phyloP scores from a whole-genome alignment of 306 rosid genomes.

The Quercus berberidifolia region DNA sequence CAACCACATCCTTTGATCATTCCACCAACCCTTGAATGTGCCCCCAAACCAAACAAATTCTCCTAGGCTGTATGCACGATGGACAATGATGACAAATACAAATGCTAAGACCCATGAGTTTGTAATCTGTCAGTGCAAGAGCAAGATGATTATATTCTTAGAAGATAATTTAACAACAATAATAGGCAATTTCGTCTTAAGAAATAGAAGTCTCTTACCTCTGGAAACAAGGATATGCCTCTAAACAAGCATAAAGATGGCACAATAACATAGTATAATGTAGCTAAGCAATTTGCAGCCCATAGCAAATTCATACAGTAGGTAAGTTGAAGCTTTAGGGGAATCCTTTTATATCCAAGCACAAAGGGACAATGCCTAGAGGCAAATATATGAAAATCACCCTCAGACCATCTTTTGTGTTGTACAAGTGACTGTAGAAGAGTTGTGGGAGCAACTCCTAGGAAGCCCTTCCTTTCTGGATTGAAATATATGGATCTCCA shows the following conservation, averaged over 20 bases:
- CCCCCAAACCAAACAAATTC: background rate
- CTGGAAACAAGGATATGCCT: slow-evolving; percentile 11
- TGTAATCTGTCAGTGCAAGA: background rate
- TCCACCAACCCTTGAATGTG: background rate
- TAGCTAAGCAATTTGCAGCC: background rate
- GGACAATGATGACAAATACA: background rate
- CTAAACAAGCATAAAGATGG: slow-evolving; percentile 10
- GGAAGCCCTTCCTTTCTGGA: slow-evolving; percentile 9
- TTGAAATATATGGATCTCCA: slow-evolving; percentile 13
- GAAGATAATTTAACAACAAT: background rate
- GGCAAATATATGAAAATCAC: slow-evolving; percentile 2
- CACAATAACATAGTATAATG: slow-evolving; percentile 1
- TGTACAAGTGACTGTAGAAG: slow-evolving; percentile 1
- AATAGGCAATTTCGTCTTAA: background rate
- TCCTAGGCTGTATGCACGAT: background rate
- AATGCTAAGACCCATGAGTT: background rate
- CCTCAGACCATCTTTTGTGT: slow-evolving; percentile 1
- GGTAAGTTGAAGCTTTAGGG: background rate
- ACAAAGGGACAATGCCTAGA: background rate
- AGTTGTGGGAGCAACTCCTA: slow-evolving; percentile 1
- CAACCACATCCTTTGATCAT: slow-evolving; percentile 1
- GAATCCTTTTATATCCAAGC: background rate
- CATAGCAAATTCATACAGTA: background rate
- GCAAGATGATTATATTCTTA: background rate
- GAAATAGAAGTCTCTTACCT: background rate